A percentile compares a stretch with the other conserved stretches of the same genome.
phyloP scores from a whole-genome alignment of 2,329 filamentous ascomycete genomes.

The Teratosphaeria viscida region DNA sequence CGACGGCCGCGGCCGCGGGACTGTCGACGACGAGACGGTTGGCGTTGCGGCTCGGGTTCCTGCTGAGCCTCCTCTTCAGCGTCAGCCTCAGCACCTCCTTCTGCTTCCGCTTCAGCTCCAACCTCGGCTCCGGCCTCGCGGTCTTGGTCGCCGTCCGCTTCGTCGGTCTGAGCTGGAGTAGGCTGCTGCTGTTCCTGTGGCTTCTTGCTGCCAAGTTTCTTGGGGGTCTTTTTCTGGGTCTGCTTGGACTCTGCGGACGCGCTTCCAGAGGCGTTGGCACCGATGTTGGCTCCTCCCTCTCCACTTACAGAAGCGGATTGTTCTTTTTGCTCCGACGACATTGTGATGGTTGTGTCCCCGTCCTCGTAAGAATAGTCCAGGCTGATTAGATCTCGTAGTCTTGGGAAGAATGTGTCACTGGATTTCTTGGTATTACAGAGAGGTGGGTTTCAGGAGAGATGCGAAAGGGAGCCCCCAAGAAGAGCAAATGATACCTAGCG shows the following conservation, averaged over 20 bases:
- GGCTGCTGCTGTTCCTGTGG: slow-evolving; percentile 33
- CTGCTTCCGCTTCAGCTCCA: slow-evolving; percentile 20
- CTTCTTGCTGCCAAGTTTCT: slow-evolving; percentile 39
- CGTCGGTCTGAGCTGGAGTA: slow-evolving; percentile 39
- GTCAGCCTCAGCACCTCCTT: slow-evolving; percentile 27
- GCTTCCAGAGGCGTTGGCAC: slow-evolving; percentile 20
- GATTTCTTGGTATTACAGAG: background rate
- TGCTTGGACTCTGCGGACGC: slow-evolving; percentile 27
- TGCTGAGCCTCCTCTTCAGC: slow-evolving; percentile 37
- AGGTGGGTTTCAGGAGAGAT: background rate
- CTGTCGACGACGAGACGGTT: slow-evolving; percentile 38
- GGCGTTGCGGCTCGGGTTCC: slow-evolving; percentile 27
- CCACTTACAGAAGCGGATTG: slow-evolving; percentile 11
- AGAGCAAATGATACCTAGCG: background rate
- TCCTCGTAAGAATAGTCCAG: background rate
- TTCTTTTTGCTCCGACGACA: slow-evolving; percentile 9
- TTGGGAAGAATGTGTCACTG: background rate
- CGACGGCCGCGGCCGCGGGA: slow-evolving; percentile 40
- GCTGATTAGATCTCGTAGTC: background rate
- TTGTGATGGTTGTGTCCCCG: background rate
- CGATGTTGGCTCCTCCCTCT: slow-evolving; percentile 17
- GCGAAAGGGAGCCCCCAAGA: background rate
- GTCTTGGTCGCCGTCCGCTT: slow-evolving; percentile 30
- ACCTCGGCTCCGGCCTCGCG: slow-evolving; percentile 24
- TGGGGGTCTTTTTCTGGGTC: slow-evolving; percentile 36